Evolutionary conservation across 768 basidiomycete genomes (phyloP).

Genomic region (Hebeloma cylindrosporum): DNA sequence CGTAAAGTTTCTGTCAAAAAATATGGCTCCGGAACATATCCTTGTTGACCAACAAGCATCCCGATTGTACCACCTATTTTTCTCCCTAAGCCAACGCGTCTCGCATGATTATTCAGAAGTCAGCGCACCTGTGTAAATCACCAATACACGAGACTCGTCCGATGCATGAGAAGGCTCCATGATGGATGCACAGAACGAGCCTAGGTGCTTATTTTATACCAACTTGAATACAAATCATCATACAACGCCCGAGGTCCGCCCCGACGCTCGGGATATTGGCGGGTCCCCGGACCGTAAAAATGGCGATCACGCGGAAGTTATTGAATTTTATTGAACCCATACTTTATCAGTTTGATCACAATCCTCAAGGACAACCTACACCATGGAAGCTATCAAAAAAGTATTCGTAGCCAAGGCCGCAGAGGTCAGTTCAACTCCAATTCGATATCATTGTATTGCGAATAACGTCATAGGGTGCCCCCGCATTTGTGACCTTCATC

Average conservation of each 20-base stretch:
- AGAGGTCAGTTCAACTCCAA: slow-evolving; percentile 37
- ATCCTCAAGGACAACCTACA: no score
- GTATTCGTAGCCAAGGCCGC: slow-evolving; percentile 68
- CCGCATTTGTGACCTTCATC: slow-evolving; percentile 83
- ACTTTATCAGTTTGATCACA: no score
- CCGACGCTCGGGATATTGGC: no score
- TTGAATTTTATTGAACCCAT: no score
- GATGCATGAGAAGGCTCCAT: slow-evolving; percentile 53
- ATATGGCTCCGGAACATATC: slow-evolving; percentile 84
- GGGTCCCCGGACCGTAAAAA: no score
- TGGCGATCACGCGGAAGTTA: no score
- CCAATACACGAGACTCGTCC: slow-evolving; percentile 78
- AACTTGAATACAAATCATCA: background rate
- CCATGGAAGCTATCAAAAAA: slow-evolving; percentile 71
- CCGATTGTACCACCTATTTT: slow-evolving; percentile 76
- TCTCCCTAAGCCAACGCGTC: background rate
- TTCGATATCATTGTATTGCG: background rate
- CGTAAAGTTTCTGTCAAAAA: slow-evolving; percentile 83
- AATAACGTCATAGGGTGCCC: slow-evolving; percentile 41
- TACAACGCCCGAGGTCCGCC: no score
- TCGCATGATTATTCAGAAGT: slow-evolving; percentile 1
- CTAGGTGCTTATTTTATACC: background rate
- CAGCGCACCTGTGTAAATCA: slow-evolving; percentile 73
- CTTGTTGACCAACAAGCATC: slow-evolving; percentile 75
- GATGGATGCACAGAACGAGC: slow-evolving; percentile 8